Evolutionary conservation across 257 asterid genomes (phyloP).

Genomic region (Fraxinus cuspidata): DNA sequence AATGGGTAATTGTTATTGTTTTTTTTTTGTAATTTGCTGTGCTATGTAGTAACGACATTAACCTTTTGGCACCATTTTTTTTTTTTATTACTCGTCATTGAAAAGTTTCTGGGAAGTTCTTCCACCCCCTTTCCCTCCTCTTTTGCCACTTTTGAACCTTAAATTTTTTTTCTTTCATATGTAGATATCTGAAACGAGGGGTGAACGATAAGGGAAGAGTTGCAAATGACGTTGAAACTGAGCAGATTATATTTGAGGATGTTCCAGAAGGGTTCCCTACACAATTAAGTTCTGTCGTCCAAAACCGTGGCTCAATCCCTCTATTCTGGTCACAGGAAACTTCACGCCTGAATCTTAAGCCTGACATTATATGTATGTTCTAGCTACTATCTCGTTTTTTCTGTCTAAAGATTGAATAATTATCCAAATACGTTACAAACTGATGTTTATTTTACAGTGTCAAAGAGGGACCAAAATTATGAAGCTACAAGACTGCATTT

Average conservation of each 20-base stretch:
- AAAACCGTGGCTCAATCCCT: conserved; percentile 98
- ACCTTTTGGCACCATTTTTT: neutral
- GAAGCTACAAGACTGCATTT: conserved; percentile 95
- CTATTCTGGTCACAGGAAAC: conserved; percentile 99
- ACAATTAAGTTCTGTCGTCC: conserved; percentile 88
- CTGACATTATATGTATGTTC: conserved; percentile 87
- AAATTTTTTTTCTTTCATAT: conserved; percentile 16
- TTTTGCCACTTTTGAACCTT: conserved; percentile 20
- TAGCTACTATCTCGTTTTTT: conserved; percentile 11
- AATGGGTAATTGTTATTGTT: neutral
- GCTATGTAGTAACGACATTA: neutral
- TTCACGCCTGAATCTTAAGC: conserved; percentile 86
- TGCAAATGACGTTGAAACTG: conserved; percentile 97
- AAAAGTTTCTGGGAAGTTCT: conserved; percentile 20
- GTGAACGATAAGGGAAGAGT: conserved; percentile 87
- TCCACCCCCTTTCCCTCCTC: neutral
- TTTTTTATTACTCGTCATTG: neutral
- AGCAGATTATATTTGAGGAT: conserved; percentile 81
- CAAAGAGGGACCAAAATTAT: conserved; percentile 84
- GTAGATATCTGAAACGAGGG: conserved; percentile 94
- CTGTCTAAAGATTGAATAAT: conserved; percentile 2
- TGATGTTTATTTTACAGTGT: conserved; percentile 58
- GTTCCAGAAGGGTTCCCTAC: conserved; percentile 67
- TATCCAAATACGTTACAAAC: conserved; percentile 8
- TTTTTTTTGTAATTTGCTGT: neutral